Percentiles rank a stretch among this genome's conserved stretches.
Conservation (phyloP, 2,329 filamentous ascomycete species). For the Aspergillus sp. region DNA sequence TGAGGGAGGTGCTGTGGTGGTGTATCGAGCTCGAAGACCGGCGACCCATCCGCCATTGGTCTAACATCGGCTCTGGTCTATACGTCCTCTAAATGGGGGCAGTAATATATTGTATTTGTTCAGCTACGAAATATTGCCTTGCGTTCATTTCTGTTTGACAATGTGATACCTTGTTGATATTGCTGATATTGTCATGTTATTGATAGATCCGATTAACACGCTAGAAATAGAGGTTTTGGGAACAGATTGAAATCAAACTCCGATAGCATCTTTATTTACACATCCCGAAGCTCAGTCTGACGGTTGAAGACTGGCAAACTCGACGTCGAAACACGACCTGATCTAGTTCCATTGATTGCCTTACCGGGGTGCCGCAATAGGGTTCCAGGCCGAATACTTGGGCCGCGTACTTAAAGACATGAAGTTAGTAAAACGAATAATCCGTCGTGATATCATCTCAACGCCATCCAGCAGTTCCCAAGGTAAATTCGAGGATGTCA, state of each 20-base stretch:
- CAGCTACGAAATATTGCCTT: constrained; percentile 4
- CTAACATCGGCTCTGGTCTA: constrained; percentile 55
- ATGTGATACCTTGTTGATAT: constrained; percentile 20
- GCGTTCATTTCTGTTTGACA: constrained; percentile 6
- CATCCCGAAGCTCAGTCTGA: constrained; percentile 10
- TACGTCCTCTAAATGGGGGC: constrained; percentile 47
- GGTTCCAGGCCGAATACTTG: constrained; percentile 27
- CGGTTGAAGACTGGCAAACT: constrained; percentile 5
- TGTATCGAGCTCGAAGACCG: constrained; percentile 90
- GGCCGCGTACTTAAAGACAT: constrained; percentile 19
- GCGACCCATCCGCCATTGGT: constrained; percentile 70
- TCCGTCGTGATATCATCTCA: not conserved
- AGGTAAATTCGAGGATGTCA: not conserved
- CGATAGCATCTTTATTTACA: constrained; percentile 30
- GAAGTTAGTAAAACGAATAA: constrained; percentile 5
- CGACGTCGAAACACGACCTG: constrained; percentile 7
- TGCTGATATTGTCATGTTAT: constrained; percentile 6
- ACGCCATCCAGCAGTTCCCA: too few species aligned
- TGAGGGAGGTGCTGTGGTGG: constrained; percentile 94
- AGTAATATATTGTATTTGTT: constrained; percentile 4
- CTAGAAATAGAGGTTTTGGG: constrained; percentile 2
- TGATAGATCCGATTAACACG: constrained; percentile 2
- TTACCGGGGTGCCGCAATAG: constrained; percentile 28
- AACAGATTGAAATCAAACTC: constrained; percentile 10
- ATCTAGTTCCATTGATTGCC: constrained; percentile 12